Base-by-base conservation (phyloP, 768 basidiomycete genomes). In the Pulveroboletus sp. region DNA sequence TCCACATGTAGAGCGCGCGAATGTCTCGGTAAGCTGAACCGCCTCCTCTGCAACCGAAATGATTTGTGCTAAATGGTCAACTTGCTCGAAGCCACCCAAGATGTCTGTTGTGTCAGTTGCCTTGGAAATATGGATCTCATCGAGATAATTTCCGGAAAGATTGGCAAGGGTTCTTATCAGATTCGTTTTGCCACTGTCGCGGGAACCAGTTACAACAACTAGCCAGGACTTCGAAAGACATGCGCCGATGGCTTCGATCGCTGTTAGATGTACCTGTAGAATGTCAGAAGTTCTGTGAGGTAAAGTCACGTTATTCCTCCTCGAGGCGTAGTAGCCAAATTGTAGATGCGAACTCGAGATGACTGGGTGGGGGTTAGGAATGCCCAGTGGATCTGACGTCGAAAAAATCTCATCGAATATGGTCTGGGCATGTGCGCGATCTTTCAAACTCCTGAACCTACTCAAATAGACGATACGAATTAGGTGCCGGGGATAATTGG, bases 51-150 rank as follows among this genome's bases (percentile, higher is more conserved):
- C 61, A 9, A 77, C 49, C 15, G 62, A 59, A 9, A 69, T 46
- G 37, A 63, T 45, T 27, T 74, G 75, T 32, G 72, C 70, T n/a
- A 67, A 69, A 33, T 63, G 47, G 64, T 93, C 88, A 26, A 86
- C 81, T 69, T 98, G 95, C 69, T 99, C 96, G 62, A 97, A 98
- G 65, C 89, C 87, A 31, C 96, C 96, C 39, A 99, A 71, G 31
- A 99, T 84, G 68, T 99, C 96, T 66, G 85, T 84, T 1, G 93
- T 89, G 65, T 99, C 96, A 3, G 90, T 93, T 7, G 89, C 85
- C 50, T 79, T 85, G 65, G 89, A 94, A 62, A 97, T 73, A 15
- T 82, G 74, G 41, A 96, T 77, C 65, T 92, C 89, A 18, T 74
- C 75, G 1, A 97, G 76, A 21, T 66, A 39, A 44, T 80, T 77